Conservation (phyloP, 371 early-diverging fungal genomes). For the Rhizopus arrhizus region DNA sequence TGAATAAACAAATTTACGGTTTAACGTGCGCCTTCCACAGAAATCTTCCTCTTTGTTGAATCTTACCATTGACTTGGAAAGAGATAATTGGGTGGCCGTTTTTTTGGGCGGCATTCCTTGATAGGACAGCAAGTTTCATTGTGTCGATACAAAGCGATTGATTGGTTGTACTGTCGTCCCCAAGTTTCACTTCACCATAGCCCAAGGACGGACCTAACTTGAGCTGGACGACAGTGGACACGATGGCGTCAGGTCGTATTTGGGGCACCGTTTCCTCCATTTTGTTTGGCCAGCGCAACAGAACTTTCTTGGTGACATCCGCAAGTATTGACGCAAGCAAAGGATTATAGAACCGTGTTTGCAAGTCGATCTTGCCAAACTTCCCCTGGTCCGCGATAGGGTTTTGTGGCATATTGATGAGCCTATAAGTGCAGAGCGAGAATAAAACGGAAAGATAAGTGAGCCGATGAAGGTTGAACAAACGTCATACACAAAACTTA, state of each 20-base stretch:
- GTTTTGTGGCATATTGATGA: constrained; percentile 1
- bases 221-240: constrained; percentile 33
- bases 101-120: constrained; percentile 4
- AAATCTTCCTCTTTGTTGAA: constrained; percentile 6
- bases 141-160: constrained; percentile 37
- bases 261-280: neutral
- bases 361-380: constrained; percentile 13
- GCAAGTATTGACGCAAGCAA: no score
- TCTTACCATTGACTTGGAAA: constrained; percentile 23
- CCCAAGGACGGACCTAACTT: constrained; percentile 30
- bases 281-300: constrained; percentile 1
- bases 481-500: constrained; percentile 14
- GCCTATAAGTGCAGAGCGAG: constrained; percentile 5
- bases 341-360: constrained; percentile 14
- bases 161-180: constrained; percentile 28
- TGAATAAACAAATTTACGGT: constrained; percentile 12
- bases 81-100: constrained; percentile 12
- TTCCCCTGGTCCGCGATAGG: constrained; percentile 9
- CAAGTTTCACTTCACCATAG: constrained; percentile 36
- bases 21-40: constrained; percentile 1
- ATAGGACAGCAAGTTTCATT: constrained; percentile 5
- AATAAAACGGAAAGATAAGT: constrained; percentile 11
- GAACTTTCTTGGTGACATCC: neutral
- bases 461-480: constrained; percentile 10
- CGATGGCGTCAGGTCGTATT: constrained; percentile 32